Evolutionary conservation across 306 rosid species (phyloP), one percentile per base, ranked within the genome.

Genomic region (Begonia loranthoides): DNA sequence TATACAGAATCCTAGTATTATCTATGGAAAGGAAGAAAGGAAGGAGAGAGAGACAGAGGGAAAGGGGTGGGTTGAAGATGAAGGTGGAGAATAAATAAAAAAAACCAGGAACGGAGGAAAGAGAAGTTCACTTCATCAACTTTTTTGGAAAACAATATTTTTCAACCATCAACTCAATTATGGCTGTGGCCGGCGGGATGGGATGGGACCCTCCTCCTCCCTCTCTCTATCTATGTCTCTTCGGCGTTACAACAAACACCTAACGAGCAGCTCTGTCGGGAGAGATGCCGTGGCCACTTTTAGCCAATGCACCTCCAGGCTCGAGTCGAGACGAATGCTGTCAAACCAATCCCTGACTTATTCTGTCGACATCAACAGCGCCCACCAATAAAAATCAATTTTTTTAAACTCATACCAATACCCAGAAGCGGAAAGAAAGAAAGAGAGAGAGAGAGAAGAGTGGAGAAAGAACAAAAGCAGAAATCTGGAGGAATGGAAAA

Each of bases 91-190:
- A 50, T 17, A 48, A 47, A n/a, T 22, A 48, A 43, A 58, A 46
- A 28, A 28, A 28, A 5, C 2, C 36, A 28, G 36, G 1, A 28
- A 28, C 1, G 36, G 36, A 28, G 1, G 17, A 14, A 4, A 40
- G 38, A 14, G 21, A 21, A 46, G 51, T 64, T 75, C 22, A 65
- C 64, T 76, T 71, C 59, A 48, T 62, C 24, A 52, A 49, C 54
- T 71, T 51, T 50, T 43, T 43, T 11, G 14, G 49, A 43, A 34
- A 63, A 77, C 63, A 45, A 55, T 43, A 43, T 76, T 58, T 72
- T 54, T 62, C 16, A 34, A 40, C 73, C 58, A 59, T 57, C 56
- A 62, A 69, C 52, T 61, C 49, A 64, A 48, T 55, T 15, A 38
- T 48, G 33, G n/a, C n/a, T n/a, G n/a, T n/a, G 36, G 36, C 9